These are phyloP conservation scores for Diaporthe vexans DNA, from an alignment of 2,329 filamentous ascomycete species.

Conservation along the genomic window DNA sequence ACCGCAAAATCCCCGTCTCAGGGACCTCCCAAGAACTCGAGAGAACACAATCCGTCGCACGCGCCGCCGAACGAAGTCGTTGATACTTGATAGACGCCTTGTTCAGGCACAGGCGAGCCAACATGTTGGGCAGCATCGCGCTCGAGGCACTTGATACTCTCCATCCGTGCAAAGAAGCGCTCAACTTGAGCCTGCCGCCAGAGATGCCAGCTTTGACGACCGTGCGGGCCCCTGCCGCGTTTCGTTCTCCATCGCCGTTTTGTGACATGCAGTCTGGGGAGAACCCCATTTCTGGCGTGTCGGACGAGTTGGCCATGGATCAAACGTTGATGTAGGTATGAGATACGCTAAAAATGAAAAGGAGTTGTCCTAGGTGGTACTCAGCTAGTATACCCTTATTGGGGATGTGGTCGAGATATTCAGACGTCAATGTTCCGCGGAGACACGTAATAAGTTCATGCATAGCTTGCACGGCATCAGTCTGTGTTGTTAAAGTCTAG, in stretches of 20 bases:
- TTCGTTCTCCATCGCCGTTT: constrained; percentile 6
- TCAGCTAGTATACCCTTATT: constrained; percentile 2
- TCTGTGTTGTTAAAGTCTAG: not conserved
- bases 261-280: constrained; percentile 1
- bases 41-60: constrained; percentile 14
- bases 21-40: constrained; percentile 12
- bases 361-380: not conserved
- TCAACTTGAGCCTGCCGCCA: constrained; percentile 5
- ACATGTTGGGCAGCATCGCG: not conserved
- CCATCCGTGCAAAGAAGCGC: not conserved
- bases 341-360: constrained; percentile 11
- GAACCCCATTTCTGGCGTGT: not conserved
- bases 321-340: not conserved
- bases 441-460: constrained; percentile 19
- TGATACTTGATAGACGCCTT: not conserved
- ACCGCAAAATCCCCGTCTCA: not conserved
- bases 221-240: constrained; percentile 10
- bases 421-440: not conserved
- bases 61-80: constrained; percentile 10
- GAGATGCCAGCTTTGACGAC: constrained; percentile 15
- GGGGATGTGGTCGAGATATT: not conserved
- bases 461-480: not conserved
- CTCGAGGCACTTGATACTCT: not conserved
- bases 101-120: constrained; percentile 18
- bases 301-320: not conserved